Base-by-base conservation (phyloP, 768 basidiomycete species). In the Boletus rubescentipes region DNA sequence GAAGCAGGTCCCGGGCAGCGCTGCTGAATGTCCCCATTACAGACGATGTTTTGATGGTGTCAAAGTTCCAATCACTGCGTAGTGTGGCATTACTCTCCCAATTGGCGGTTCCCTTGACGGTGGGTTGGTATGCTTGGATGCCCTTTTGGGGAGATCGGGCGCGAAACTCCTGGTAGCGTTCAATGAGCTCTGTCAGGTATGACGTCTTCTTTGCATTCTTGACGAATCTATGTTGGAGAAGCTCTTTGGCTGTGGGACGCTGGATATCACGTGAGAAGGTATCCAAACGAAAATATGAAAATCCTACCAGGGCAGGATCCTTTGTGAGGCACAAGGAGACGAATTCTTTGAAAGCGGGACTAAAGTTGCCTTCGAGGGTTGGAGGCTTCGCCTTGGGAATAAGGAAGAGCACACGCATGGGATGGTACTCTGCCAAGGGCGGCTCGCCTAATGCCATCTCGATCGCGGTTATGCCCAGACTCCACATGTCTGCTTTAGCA, bases 401-500 rank as follows among this genome's bases (percentile, higher is more conserved):
- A 44, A 98, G 79, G 77, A 98, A 98, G 49, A 99, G 79, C 1
- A 99, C 96, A 29, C 97, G 84, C 97, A 98, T 98, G 0, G 95
- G 97, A 65, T 98, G 97, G 69, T 98, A 96, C 69, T 98, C 96
- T 5, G 93, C 90, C 52, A 98, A 73, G 9, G 97, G 97, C 0
- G 97, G 97, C 64, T 98, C 94, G 40, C 97, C 97, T 63, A 91
- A 93, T 2, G 96, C 95, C 87, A 99, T 88, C 76, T 98, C 96
- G 46, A 98, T 97, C 49, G 93, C 94, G 1, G 96, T 98, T 69
- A 99, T 99, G 20, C 96, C 96, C 46, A 98, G 75, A 67, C 91
- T 94, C 96, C 96, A 98, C 78, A 98, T 87, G 70, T 98, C 96
- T 3, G 96, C 96, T 72, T 94, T 93, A 2, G 85, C 82, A 66